Evolutionary conservation across 2,329 filamentous ascomycete genomes (phyloP), one percentile per base, ranked within the genome.

Genomic region (Xylaria sp.): DNA sequence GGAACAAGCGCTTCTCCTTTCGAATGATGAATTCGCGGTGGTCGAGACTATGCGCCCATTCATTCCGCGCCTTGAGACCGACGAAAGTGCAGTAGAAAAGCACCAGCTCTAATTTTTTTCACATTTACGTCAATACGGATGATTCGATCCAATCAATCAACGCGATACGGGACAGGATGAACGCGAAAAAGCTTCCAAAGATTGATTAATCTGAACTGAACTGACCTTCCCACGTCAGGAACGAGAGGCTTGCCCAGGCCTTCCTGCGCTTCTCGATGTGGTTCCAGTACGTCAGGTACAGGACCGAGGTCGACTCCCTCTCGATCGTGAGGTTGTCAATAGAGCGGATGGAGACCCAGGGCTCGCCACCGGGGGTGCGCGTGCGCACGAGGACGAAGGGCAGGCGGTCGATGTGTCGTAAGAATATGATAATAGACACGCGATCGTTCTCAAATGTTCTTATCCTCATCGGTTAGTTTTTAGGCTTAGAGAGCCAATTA

Each of bases 181-280:
- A n/a, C n/a, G n/a, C 28, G 28, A 9, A 31, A 4, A 9, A 31
- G 28, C 28, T 31, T 9, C 28, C 28, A 31, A 31, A 31, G 28
- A 31, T 9, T 31, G 9, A n/a, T n/a, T n/a, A n/a, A n/a, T n/a
- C 17, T 42, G 55, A 33, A 19, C 52, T 45, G 60, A n/a, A 68
- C 78, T 60, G 68, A 86, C 85, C 84, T 78, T 88, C 86, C 84
- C 84, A 88, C 1, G 84, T 87, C 59, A 82, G 73, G 63, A 88
- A 88, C 61, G 78, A 83, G 5, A 89, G 72, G 3, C 75, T 78
- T 0, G 83, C 83, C 86, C 86, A 89, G 1, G 78, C 69, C 67
- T 82, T 87, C 58, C 78, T 72, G 40, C 78, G 74, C 9, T 75
- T 71, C 43, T 79, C 78, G 0, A 72, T 72, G 0, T 69, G 65